Evolutionary conservation across 371 early-diverging fungal genomes (phyloP).

Genomic region (Nematocida sp.): DNA sequence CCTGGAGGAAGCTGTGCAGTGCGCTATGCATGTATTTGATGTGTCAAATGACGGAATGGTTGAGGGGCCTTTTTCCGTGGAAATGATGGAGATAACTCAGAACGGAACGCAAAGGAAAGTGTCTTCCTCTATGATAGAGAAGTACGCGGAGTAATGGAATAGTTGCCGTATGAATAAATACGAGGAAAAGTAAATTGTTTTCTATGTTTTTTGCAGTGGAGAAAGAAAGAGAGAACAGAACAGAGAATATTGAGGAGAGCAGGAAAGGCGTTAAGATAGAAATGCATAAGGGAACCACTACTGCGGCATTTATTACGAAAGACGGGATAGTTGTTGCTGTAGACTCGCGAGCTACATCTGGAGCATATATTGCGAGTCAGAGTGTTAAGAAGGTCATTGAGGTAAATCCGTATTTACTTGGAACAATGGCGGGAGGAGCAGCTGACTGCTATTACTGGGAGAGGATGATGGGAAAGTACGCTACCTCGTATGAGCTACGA

Average conservation of each 20-base stretch:
- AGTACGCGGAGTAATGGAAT: constrained; percentile 55
- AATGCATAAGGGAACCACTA: constrained; percentile 87
- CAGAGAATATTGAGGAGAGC: not conserved
- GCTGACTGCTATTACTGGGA: constrained; percentile 99
- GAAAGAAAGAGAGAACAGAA: not conserved
- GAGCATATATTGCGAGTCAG: constrained; percentile 92
- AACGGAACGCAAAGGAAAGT: constrained; percentile 45
- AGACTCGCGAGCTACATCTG: constrained; percentile 96
- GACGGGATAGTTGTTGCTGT: constrained; percentile 94
- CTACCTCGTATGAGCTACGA: constrained; percentile 81
- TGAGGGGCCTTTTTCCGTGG: constrained; percentile 65
- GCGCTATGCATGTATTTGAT: constrained; percentile 61
- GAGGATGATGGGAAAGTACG: constrained; percentile 87
- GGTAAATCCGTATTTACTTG: constrained; percentile 93
- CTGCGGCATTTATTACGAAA: constrained; percentile 91
- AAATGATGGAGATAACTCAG: constrained; percentile 54
- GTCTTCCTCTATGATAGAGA: constrained; percentile 10
- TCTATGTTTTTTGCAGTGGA: not conserved
- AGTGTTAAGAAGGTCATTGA: constrained; percentile 98
- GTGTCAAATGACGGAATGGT: constrained; percentile 61
- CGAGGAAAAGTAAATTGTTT: not conserved
- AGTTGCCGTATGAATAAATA: constrained; percentile 49
- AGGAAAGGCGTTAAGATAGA: not conserved
- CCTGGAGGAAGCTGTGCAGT: constrained; percentile 58
- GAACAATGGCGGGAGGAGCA: constrained; percentile 99